Evolutionary conservation across 2,329 filamentous ascomycete genomes (phyloP).

Genomic region (Cladosporium oxysporum): DNA sequence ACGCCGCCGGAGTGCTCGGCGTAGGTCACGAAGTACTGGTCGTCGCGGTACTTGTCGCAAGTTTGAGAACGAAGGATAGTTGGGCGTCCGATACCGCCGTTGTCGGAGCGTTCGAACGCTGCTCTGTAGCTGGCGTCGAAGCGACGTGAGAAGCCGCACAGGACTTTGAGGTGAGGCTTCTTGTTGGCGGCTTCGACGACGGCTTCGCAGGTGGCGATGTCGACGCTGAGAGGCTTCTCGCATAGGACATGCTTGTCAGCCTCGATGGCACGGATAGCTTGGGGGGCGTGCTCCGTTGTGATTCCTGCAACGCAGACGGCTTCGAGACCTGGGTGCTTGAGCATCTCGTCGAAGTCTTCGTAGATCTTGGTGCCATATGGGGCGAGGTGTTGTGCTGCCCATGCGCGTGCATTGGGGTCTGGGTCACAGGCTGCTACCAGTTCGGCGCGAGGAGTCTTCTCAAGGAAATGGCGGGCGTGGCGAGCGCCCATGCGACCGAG

Average conservation of each 20-base stretch:
- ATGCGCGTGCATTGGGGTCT: conserved; percentile 45
- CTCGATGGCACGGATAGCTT: conserved; percentile 58
- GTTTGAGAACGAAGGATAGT: conserved; percentile 47
- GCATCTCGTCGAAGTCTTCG: conserved; percentile 57
- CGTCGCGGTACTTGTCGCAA: conserved; percentile 42
- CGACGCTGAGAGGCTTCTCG: conserved; percentile 50
- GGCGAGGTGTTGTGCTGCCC: conserved; percentile 53
- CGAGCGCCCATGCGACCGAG: conserved; percentile 54
- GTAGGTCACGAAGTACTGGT: conserved; percentile 48
- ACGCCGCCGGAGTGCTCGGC: conserved; percentile 45
- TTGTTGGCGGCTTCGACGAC: conserved; percentile 41
- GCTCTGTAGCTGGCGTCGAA: conserved; percentile 48
- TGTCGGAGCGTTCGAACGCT: conserved; percentile 38
- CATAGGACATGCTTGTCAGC: conserved; percentile 58
- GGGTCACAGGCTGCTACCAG: conserved; percentile 52
- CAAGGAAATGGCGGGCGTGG: conserved; percentile 50
- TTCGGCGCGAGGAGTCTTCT: conserved; percentile 48
- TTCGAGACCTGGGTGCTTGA: conserved; percentile 55
- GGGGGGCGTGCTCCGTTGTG: conserved; percentile 57
- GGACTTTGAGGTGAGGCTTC: conserved; percentile 44
- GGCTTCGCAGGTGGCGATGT: conserved; percentile 25
- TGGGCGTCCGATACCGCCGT: conserved; percentile 43
- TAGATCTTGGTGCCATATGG: conserved; percentile 57
- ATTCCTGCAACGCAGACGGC: conserved; percentile 58
- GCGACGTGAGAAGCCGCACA: conserved; percentile 48